Percentiles rank a stretch among this genome's conserved stretches.
These are phyloP conservation scores for Asterella californica DNA, from an alignment of 225 moss, liverwort and hornwort species.

Conservation along the genomic window DNA sequence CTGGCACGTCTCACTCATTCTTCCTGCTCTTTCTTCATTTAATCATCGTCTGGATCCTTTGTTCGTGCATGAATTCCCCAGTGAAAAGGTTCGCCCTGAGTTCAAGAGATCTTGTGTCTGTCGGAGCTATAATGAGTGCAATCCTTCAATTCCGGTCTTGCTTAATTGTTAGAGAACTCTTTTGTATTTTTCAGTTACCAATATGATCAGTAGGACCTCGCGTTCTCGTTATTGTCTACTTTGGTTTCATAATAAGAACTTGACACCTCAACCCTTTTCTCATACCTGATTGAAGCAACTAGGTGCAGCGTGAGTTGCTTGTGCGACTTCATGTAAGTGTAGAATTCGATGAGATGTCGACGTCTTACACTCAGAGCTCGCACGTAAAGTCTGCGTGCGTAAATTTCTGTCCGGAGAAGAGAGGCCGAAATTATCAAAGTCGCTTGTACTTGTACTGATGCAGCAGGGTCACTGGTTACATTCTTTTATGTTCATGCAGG, in stretches of 20 bases:
- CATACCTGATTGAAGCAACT: background rate
- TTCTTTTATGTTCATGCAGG: conserved; percentile 46
- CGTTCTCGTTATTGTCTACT: background rate
- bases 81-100: background rate
- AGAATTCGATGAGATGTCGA: background rate
- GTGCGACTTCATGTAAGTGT: background rate
- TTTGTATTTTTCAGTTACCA: background rate
- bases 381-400: background rate
- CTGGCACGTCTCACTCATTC: conserved; percentile 26
- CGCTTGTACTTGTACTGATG: background rate
- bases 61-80: background rate
- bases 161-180: background rate
- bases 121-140: background rate
- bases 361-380: background rate
- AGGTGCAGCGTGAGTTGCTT: background rate
- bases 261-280: background rate
- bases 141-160: background rate
- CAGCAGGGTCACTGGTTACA: background rate
- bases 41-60: background rate
- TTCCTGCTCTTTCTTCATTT: background rate
- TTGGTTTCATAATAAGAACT: background rate
- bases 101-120: conserved; percentile 4
- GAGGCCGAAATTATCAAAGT: background rate
- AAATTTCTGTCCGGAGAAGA: background rate
- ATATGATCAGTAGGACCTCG: background rate